Base-by-base conservation (phyloP, 306 rosid genomes). In the Begonia masoniana region DNA sequence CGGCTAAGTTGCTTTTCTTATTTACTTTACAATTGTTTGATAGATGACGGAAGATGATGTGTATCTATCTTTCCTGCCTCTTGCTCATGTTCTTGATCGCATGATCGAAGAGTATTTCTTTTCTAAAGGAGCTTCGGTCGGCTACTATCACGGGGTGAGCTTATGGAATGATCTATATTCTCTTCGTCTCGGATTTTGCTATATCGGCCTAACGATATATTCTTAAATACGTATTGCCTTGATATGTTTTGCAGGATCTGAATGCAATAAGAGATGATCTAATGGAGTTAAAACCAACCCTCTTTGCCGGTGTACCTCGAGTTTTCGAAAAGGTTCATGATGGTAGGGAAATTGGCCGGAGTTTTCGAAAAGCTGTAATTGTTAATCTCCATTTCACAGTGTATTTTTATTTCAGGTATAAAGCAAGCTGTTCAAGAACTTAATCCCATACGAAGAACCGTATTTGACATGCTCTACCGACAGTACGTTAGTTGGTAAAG, bases 61-160 rank as follows among this genome's bases (percentile, higher is more conserved):
- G 58, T 88, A 84, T 68, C 75, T 88, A 46, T 88, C 96, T 42
- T 88, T 88, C 64, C 82, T 88, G 21, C 96, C 96, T n/a, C 71
- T 88, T 56, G 96, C 96, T 73, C 96, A 88, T 61, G 67, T 67
- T 62, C 80, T 88, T 54, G 94, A 88, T 56, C 87, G 96, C 15
- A 17, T 76, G 56, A 72, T 84, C 47, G 94, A 88, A 65, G 85
- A 84, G 69, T 84, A 84, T 71, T 81, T 84, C 64, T 79, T 88
- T 62, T 78, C 23, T 14, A 77, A 67, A 12, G 96, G 96, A 19
- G 96, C 96, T 8, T 84, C 92, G 8, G 83, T 88, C 61, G 94
- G 94, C 64, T 88, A 88, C 77, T 88, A 72, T 55, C 94, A 88
- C 51, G 96, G 96, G 83, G 96, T 88, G 75, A 12, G 72, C 56